A percentile compares a stretch with the other conserved stretches of the same genome.
Conservation (phyloP, 2,329 filamentous ascomycete species). For the Neocatenulostroma microsporum region DNA sequence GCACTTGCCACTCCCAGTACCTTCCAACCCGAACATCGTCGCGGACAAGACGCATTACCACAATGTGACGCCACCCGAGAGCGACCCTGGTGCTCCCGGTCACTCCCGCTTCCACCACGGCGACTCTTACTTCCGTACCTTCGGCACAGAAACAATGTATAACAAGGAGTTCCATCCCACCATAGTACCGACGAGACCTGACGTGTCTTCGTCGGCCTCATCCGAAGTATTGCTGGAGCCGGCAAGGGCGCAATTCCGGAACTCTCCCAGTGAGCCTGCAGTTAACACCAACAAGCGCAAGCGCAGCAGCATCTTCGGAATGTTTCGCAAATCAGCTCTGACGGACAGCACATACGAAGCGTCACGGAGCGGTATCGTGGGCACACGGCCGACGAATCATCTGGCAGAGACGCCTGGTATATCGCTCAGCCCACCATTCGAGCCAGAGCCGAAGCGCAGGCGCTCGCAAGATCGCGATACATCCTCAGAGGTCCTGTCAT, state of each 20-base stretch:
- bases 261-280: slow-evolving; percentile 2
- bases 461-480: slow-evolving; percentile 1
- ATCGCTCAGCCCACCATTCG: slow-evolving; percentile 1
- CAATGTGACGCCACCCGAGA: slow-evolving; percentile 19
- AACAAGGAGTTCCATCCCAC: slow-evolving; percentile 13
- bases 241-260: no score
- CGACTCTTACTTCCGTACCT: slow-evolving; percentile 20
- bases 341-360: slow-evolving; percentile 2
- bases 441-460: neutral
- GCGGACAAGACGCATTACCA: slow-evolving; percentile 13
- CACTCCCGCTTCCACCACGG: slow-evolving; percentile 10
- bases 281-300: slow-evolving; percentile 10
- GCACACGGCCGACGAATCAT: neutral
- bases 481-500: slow-evolving; percentile 1
- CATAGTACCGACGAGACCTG: slow-evolving; percentile 1
- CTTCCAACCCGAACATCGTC: neutral
- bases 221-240: no score
- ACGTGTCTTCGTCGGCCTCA: neutral
- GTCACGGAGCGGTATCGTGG: neutral
- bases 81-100: slow-evolving; percentile 10
- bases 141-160: slow-evolving; percentile 12
- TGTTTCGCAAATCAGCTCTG: slow-evolving; percentile 5
- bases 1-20: neutral
- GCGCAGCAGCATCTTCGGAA: slow-evolving; percentile 10
- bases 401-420: slow-evolving; percentile 3